Evolutionary conservation across 148 eudicot genomes (phyloP).

Genomic region (Persicaria maculosa): DNA sequence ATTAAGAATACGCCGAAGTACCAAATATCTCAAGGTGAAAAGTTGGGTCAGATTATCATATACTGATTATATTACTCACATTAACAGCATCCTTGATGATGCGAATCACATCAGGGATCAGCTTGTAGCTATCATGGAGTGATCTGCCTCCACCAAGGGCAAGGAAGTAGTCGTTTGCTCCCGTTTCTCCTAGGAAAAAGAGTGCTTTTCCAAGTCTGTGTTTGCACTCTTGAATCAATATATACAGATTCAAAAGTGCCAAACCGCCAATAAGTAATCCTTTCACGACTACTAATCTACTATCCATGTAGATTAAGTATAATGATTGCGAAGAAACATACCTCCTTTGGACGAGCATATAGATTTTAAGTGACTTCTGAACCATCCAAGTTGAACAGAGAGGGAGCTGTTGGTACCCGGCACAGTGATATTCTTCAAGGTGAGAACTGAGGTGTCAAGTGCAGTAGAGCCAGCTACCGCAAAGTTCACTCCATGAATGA

Average conservation of each 20-base stretch:
- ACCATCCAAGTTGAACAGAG: constrained; percentile 29
- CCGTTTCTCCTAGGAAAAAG: constrained; percentile 17
- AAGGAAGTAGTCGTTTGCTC: constrained; percentile 17
- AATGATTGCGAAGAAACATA: not conserved
- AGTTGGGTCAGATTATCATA: not conserved
- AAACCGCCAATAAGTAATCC: not conserved
- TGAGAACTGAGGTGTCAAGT: constrained; percentile 12
- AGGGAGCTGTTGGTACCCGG: constrained; percentile 15
- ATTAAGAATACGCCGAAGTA: not conserved
- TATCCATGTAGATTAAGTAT: not conserved
- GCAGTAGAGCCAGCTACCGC: constrained; percentile 36
- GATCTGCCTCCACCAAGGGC: constrained; percentile 12
- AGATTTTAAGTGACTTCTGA: constrained; percentile 24
- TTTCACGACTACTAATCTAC: not conserved
- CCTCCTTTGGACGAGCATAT: constrained; percentile 13
- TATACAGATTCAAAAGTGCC: not conserved
- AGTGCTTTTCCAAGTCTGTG: constrained; percentile 11
- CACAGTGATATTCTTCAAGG: not conserved
- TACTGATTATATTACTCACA: not conserved
- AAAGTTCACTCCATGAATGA: constrained; percentile 33
- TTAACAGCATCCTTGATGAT: not conserved
- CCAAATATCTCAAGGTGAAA: not conserved
- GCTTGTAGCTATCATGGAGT: not conserved
- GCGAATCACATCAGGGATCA: constrained; percentile 14
- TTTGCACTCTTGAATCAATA: constrained; percentile 14